Percentiles rank a stretch among this genome's conserved stretches.
Evolutionary conservation across 2,329 filamentous ascomycete species (phyloP).

Genomic region (Tolypocladium tundrense): DNA sequence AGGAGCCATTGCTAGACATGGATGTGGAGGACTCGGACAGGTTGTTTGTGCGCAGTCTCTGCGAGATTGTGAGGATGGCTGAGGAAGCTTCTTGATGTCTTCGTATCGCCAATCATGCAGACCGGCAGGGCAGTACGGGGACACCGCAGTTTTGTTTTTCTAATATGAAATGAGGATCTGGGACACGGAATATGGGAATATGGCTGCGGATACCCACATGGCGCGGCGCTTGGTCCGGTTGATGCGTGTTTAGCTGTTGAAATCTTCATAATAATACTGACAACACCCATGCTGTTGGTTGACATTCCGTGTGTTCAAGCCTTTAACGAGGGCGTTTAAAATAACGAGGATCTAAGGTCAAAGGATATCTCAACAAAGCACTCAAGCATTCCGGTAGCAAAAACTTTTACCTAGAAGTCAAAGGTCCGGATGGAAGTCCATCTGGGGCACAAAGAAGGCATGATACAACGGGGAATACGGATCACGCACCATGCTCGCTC

Average conservation of each 20-base stretch:
- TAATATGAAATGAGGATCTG: background rate
- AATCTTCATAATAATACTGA: background rate
- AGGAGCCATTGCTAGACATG: slow-evolving; percentile 19
- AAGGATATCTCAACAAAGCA: too few species aligned
- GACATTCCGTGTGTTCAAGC: too few species aligned
- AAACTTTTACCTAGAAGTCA: too few species aligned
- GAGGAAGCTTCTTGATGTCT: slow-evolving; percentile 15
- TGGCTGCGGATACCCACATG: slow-evolving; percentile 1
- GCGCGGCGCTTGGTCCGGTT: background rate
- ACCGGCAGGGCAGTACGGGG: background rate
- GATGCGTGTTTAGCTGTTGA: background rate
- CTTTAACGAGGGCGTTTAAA: too few species aligned
- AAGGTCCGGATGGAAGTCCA: too few species aligned
- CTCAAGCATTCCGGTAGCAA: too few species aligned
- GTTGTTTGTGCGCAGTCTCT: slow-evolving; percentile 28
- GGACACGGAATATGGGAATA: background rate
- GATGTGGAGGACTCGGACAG: slow-evolving; percentile 23
- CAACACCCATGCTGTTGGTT: too few species aligned
- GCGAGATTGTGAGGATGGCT: slow-evolving; percentile 29
- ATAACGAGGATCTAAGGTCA: too few species aligned
- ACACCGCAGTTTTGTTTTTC: background rate
- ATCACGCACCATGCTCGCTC: too few species aligned
- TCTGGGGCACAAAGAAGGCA: too few species aligned
- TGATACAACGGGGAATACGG: too few species aligned
- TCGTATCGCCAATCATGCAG: too few species aligned